These are phyloP conservation scores for Hypoxylon rubiginosum DNA, from an alignment of 2,329 filamentous ascomycete species.

Conservation along the genomic window DNA sequence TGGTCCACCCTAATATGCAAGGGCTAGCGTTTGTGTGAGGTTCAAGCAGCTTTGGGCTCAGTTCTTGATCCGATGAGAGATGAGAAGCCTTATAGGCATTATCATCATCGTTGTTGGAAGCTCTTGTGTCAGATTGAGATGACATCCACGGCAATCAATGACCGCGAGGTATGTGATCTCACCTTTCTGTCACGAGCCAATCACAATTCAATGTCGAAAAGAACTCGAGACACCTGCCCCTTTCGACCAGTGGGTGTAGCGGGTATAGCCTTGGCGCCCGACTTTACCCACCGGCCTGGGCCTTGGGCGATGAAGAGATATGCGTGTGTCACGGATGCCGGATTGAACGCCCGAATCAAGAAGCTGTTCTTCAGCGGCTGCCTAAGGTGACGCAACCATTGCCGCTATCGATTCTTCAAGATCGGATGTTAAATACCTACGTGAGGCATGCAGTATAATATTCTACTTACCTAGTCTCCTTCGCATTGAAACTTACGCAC, in stretches of 20 bases:
- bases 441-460: background rate
- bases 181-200: conserved; percentile 13
- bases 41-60: too few relatives aligned
- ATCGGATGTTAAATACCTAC: conserved; percentile 24
- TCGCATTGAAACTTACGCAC: conserved; percentile 4
- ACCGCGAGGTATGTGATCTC: background rate
- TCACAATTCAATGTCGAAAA: background rate
- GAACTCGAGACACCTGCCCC: conserved; percentile 26
- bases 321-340: background rate
- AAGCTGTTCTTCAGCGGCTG: conserved; percentile 22
- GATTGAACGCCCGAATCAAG: conserved; percentile 23
- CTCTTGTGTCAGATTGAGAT: background rate
- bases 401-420: conserved; percentile 5
- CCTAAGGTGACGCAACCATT: conserved; percentile 25
- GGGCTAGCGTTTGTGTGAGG: too few relatives aligned
- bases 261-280: conserved; percentile 30
- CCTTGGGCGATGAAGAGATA: background rate
- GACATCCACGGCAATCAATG: background rate
- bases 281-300: conserved; percentile 22
- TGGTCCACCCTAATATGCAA: too few relatives aligned
- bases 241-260: conserved; percentile 16
- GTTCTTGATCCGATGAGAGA: too few relatives aligned
- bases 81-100: background rate
- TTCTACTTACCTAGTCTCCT: background rate
- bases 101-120: background rate